These are phyloP conservation scores for Penicillium sp. DNA, from an alignment of 2,329 filamentous ascomycete species.

Conservation along the genomic window DNA sequence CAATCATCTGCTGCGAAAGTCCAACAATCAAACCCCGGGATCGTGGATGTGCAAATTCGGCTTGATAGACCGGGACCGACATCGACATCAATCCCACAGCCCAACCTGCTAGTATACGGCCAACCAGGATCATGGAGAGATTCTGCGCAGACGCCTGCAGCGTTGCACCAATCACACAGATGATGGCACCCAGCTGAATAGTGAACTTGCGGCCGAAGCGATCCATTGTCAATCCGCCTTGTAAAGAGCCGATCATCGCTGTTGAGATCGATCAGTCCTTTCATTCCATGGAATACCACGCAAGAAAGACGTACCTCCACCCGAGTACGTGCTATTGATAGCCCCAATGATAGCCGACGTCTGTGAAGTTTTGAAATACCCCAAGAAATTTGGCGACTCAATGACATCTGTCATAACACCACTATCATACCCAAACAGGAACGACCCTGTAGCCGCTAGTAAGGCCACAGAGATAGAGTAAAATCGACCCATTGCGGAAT, in stretches of 20 bases:
- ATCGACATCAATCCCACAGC: slow-evolving; percentile 49
- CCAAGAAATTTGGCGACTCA: slow-evolving; percentile 54
- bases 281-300: not conserved
- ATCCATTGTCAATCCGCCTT: slow-evolving; percentile 60
- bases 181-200: slow-evolving; percentile 58
- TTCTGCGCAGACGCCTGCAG: slow-evolving; percentile 59
- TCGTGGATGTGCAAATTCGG: slow-evolving; percentile 59
- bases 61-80: slow-evolving; percentile 61
- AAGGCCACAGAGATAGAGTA: slow-evolving; percentile 42
- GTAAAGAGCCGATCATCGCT: slow-evolving; percentile 52
- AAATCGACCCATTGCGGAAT: slow-evolving; percentile 37
- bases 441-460: slow-evolving; percentile 44
- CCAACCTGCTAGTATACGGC: slow-evolving; percentile 52
- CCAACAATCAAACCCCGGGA: slow-evolving; percentile 53
- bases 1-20: slow-evolving; percentile 46
- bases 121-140: slow-evolving; percentile 56
- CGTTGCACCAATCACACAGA: slow-evolving; percentile 58
- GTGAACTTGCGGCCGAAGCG: slow-evolving; percentile 59
- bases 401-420: slow-evolving; percentile 47
- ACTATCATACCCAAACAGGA: slow-evolving; percentile 47
- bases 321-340: slow-evolving; percentile 63
- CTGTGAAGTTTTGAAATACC: slow-evolving; percentile 51
- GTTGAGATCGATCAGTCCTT: not conserved
- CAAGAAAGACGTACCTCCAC: slow-evolving; percentile 42
- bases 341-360: slow-evolving; percentile 57